phyloP scores from a whole-genome alignment of 805 yeast genomes.

The Lachancea quebecensis region DNA sequence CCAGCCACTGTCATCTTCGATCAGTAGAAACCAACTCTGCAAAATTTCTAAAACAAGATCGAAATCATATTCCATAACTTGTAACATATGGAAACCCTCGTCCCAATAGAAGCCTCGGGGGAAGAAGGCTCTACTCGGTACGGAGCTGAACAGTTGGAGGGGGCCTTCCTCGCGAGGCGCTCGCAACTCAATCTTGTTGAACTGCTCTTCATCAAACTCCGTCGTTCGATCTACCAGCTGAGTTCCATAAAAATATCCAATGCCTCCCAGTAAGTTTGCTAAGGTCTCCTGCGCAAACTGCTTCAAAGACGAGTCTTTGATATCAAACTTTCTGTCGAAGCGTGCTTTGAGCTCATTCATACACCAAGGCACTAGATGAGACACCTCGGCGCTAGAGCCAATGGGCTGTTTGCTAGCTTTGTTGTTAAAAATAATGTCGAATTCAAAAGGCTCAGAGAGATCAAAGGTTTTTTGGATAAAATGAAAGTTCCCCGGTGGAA shows the following conservation, averaged over 20 bases:
- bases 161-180: conserved; percentile 69
- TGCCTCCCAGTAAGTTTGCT: conserved; percentile 83
- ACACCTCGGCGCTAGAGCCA: conserved; percentile 20
- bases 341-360: conserved; percentile 30
- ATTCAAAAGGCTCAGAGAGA: conserved; percentile 56
- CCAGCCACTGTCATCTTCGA: conserved; percentile 86
- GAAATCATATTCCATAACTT: conserved; percentile 73
- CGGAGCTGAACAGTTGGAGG: conserved; percentile 65
- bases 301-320: conserved; percentile 36
- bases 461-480: conserved; percentile 67
- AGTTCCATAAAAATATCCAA: conserved; percentile 82
- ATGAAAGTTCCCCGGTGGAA: conserved; percentile 68
- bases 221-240: conserved; percentile 72
- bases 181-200: conserved; percentile 43
- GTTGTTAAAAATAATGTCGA: conserved; percentile 57
- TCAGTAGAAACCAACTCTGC: conserved; percentile 78
- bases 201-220: conserved; percentile 60
- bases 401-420: conserved; percentile 39
- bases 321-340: conserved; percentile 48
- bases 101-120: conserved; percentile 99
- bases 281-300: conserved; percentile 70
- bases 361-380: conserved; percentile 17
- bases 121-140: conserved; percentile 89
- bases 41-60: conserved; percentile 75
- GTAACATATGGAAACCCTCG: conserved; percentile 90